Percentiles rank a stretch among this genome's conserved stretches.
Evolutionary conservation across 108 stramenopile genomes (phyloP).

Genomic region (Cyclotella atomus): DNA sequence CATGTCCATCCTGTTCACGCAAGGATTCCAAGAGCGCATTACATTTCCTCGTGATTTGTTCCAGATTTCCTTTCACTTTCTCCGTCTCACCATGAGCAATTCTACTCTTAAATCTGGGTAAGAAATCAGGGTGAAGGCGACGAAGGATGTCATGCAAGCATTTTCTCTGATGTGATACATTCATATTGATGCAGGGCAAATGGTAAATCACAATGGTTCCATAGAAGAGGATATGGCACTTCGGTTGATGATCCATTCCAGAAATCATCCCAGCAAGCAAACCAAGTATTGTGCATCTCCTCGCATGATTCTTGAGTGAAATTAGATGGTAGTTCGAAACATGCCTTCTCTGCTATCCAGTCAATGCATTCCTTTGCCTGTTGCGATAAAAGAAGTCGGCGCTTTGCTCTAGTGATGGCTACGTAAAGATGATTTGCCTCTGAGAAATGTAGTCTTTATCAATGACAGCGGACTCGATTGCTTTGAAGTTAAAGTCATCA

Average conservation of each 20-base stretch:
- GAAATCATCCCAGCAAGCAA: background rate
- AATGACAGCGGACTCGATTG: conserved; percentile 2
- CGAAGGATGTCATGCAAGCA: background rate
- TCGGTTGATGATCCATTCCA: background rate
- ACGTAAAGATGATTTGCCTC: conserved; percentile 20
- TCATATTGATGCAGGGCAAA: conserved; percentile 13
- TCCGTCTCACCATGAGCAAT: background rate
- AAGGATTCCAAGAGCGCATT: background rate
- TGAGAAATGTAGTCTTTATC: background rate
- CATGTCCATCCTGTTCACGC: background rate
- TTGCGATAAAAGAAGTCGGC: background rate
- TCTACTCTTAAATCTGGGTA: background rate
- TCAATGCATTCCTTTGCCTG: conserved; percentile 4
- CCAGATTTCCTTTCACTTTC: background rate
- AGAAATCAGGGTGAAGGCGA: conserved; percentile 6
- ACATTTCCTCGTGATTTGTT: conserved; percentile 15
- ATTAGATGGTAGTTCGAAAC: background rate
- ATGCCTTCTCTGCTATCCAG: background rate
- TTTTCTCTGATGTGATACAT: background rate
- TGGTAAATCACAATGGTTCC: conserved; percentile 1
- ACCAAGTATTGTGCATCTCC: background rate
- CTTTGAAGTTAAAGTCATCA: conserved; percentile 23
- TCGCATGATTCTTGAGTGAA: background rate
- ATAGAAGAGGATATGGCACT: conserved; percentile 8
- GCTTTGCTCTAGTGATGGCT: conserved; percentile 22